Percentiles rank a stretch among this genome's conserved stretches.
phyloP scores from a whole-genome alignment of 2,329 filamentous ascomycete species.

The Polychaeton citri region DNA sequence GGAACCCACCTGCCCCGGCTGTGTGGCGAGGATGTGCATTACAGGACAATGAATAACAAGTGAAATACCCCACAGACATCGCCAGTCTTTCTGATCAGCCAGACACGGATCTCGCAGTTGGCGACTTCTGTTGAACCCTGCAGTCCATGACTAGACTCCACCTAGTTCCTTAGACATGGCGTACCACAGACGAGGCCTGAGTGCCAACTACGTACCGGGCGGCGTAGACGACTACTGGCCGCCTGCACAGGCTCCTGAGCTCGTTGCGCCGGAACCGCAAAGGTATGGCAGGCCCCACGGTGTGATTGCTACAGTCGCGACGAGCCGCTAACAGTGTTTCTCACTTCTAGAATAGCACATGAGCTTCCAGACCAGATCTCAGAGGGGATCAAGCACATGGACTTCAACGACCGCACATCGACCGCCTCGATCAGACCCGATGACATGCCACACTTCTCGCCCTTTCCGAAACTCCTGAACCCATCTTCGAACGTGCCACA shows the following conservation, averaged over 20 bases:
- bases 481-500: constrained; percentile 79
- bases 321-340: background rate
- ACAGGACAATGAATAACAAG: too few species aligned
- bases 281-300: constrained; percentile 31
- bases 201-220: constrained; percentile 56
- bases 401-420: constrained; percentile 33
- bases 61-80: too few species aligned
- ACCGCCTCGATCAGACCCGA: constrained; percentile 21
- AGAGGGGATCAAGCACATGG: constrained; percentile 80
- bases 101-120: too few species aligned
- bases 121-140: too few species aligned
- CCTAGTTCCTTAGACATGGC: constrained; percentile 9
- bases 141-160: too few species aligned
- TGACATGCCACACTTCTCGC: constrained; percentile 68
- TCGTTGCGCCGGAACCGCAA: constrained; percentile 58
- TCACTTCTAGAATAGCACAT: constrained; percentile 20
- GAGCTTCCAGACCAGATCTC: constrained; percentile 96
- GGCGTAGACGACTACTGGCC: constrained; percentile 56
- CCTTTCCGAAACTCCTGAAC: constrained; percentile 72
- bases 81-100: too few species aligned
- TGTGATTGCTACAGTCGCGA: background rate
- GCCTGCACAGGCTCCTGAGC: constrained; percentile 41
- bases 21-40: too few species aligned
- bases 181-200: constrained; percentile 20
- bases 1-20: too few species aligned